phyloP scores from a whole-genome alignment of 768 basidiomycete species.

The Russula lepida region DNA sequence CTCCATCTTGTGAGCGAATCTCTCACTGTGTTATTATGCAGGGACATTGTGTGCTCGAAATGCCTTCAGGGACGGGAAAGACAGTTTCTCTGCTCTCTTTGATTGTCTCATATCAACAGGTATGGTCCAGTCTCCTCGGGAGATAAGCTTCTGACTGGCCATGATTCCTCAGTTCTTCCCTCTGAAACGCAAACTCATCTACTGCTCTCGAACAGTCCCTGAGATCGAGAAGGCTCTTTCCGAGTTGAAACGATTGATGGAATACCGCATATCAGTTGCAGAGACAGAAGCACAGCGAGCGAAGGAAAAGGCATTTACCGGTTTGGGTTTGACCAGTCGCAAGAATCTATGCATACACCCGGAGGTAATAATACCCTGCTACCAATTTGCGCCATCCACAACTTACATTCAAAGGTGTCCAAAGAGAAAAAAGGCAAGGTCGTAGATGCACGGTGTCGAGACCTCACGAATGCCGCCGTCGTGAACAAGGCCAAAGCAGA shows the following conservation, averaged over 20 bases:
- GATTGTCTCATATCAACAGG: conserved; percentile 98
- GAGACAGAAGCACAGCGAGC: conserved; percentile 65
- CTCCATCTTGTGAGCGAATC: background rate
- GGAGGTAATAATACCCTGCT: conserved; percentile 47
- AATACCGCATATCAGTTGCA: conserved; percentile 66
- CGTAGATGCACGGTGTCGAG: conserved; percentile 94
- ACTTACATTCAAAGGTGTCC: conserved; percentile 51
- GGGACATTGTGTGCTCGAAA: conserved; percentile 99
- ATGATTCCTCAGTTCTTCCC: conserved; percentile 66
- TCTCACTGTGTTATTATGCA: conserved; percentile 28
- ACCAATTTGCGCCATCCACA: background rate
- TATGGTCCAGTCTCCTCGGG: conserved; percentile 23
- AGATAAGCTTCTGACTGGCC: background rate
- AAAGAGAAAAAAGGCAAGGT: conserved; percentile 98
- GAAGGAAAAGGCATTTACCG: conserved; percentile 78
- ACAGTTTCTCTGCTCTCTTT: conserved; percentile 92
- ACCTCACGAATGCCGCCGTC: conserved; percentile 77
- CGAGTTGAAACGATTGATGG: conserved; percentile 89
- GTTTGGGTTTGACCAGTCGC: conserved; percentile 87
- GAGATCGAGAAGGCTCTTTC: conserved; percentile 98
- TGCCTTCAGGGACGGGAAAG: conserved; percentile 99
- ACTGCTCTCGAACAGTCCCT: conserved; percentile 98
- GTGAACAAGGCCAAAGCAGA: conserved; percentile 78
- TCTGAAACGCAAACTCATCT: conserved; percentile 87
- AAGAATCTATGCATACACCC: conserved; percentile 97